Evolutionary conservation across 345 rosid species (phyloP).

Genomic region (Brassica rapa): DNA sequence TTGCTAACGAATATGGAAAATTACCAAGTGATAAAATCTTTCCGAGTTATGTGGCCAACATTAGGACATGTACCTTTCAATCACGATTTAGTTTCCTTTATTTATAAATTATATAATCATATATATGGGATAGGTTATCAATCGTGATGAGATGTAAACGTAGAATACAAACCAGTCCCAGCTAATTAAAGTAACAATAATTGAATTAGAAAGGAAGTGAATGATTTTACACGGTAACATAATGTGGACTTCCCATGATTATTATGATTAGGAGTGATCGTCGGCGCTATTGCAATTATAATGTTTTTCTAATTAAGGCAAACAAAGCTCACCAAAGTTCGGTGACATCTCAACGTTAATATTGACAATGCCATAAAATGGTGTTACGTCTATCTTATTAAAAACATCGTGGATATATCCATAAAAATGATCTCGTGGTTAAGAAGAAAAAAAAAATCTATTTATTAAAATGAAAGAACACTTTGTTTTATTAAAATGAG

Average conservation of each 20-base stretch:
- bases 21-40: neutral
- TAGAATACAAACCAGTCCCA: neutral
- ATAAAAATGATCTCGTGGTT: neutral
- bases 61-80: neutral
- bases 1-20: conserved; percentile 14
- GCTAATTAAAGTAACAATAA: conserved; percentile 23
- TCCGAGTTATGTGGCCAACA: neutral
- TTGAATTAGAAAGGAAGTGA: conserved; percentile 11
- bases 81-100: neutral
- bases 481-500: neutral
- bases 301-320: conserved; percentile 29
- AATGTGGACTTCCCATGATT: conserved; percentile 16
- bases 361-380: conserved; percentile 17
- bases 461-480: neutral
- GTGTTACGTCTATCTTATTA: neutral
- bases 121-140: neutral
- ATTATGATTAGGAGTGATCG: conserved; percentile 2
- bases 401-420: neutral
- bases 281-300: conserved; percentile 22
- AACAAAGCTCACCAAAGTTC: conserved; percentile 16
- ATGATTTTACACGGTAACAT: conserved; percentile 28
- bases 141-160: neutral
- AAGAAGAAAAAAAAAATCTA: no score
- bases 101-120: neutral
- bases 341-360: neutral